Evolutionary conservation across 257 asterid genomes (phyloP).

Genomic region (Solanum sitiens): DNA sequence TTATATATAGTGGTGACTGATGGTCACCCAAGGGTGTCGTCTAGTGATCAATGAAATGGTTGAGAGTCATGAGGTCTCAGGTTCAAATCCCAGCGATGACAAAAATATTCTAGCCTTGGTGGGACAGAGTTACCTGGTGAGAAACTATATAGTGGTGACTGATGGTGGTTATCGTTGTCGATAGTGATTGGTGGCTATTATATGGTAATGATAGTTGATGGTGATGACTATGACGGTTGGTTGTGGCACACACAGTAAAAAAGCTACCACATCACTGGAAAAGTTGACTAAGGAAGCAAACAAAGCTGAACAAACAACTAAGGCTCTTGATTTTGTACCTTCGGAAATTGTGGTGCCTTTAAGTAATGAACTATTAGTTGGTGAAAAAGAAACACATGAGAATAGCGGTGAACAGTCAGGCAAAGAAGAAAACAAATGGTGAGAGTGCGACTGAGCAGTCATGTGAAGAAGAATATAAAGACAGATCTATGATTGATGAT

Average conservation of each 20-base stretch:
- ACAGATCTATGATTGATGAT: background rate
- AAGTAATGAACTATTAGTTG: background rate
- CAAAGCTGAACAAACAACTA: background rate
- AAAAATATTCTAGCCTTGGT: no score
- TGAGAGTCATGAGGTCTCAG: no score
- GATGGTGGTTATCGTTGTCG: no score
- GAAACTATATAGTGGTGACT: no score
- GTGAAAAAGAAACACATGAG: background rate
- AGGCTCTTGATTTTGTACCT: background rate
- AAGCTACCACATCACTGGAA: background rate
- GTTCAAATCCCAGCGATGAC: no score
- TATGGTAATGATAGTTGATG: background rate
- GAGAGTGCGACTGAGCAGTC: background rate
- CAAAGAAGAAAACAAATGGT: background rate
- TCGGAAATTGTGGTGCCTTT: background rate
- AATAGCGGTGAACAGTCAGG: background rate
- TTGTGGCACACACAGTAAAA: background rate
- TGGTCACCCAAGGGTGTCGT: no score
- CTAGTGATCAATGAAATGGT: no score
- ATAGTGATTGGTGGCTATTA: no score
- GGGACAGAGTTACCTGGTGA: no score
- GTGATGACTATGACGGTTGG: background rate
- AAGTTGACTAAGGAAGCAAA: background rate
- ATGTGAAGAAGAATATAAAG: background rate
- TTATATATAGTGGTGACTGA: no score